Evolutionary conservation across 257 asterid species (phyloP).

Genomic region (Primulina tabacum): DNA sequence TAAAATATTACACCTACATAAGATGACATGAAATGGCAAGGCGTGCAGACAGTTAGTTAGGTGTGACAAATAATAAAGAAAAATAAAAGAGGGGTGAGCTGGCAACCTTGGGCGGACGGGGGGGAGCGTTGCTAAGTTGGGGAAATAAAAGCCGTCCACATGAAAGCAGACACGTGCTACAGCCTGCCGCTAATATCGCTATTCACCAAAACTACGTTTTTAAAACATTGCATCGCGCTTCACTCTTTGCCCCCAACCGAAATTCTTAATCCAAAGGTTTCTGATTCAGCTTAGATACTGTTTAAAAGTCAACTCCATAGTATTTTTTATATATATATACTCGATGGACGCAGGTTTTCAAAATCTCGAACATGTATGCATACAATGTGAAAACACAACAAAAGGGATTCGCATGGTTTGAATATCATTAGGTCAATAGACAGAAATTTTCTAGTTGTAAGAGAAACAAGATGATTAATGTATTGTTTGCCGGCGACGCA

Average conservation of each 20-base stretch:
- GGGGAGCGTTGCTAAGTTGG: background rate
- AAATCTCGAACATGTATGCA: constrained; percentile 13
- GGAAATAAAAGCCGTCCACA: background rate
- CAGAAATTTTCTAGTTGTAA: background rate
- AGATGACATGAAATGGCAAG: too few relatives aligned
- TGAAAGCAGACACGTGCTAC: background rate
- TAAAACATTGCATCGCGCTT: constrained; percentile 30
- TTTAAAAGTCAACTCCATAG: constrained; percentile 1
- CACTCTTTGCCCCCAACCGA: constrained; percentile 5
- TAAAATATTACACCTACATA: too few relatives aligned
- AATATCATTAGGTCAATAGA: constrained; percentile 7
- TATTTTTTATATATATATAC: too few relatives aligned
- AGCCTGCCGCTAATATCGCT: background rate
- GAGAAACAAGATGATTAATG: constrained; percentile 10
- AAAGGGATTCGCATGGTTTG: constrained; percentile 24
- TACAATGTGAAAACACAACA: constrained; percentile 19
- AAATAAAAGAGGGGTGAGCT: background rate
- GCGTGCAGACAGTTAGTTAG: background rate
- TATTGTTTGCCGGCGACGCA: background rate
- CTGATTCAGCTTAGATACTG: constrained; percentile 18
- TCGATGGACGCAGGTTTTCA: background rate
- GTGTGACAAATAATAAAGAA: background rate
- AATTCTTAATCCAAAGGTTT: background rate
- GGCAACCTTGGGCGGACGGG: background rate
- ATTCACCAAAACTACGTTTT: background rate